phyloP scores from a whole-genome alignment of 164 flowering plant species.

The Akebia trifoliata region DNA sequence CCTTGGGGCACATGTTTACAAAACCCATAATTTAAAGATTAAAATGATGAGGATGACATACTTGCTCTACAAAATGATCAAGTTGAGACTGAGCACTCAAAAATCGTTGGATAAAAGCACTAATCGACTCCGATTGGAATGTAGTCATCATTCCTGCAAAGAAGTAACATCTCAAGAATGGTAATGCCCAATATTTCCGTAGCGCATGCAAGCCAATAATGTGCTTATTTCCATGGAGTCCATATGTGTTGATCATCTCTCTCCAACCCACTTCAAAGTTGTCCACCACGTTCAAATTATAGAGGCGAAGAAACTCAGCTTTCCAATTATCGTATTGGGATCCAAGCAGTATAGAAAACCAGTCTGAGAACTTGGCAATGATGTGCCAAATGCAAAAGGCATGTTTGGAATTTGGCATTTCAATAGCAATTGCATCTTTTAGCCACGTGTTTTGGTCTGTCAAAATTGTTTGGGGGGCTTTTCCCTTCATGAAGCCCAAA shows the following conservation, averaged over 20 bases:
- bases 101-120: constrained; percentile 55
- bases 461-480: constrained; percentile 67
- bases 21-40: too few species aligned
- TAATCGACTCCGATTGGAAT: constrained; percentile 49
- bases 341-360: constrained; percentile 68
- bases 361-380: constrained; percentile 60
- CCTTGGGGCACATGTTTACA: too few species aligned
- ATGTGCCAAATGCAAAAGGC: constrained; percentile 85
- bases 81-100: constrained; percentile 61
- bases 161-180: constrained; percentile 61
- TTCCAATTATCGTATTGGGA: constrained; percentile 71
- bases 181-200: constrained; percentile 64
- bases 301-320: constrained; percentile 62
- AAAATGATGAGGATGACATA: too few species aligned
- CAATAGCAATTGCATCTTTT: constrained; percentile 64
- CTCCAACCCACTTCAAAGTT: constrained; percentile 78
- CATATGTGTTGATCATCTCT: constrained; percentile 57
- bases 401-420: constrained; percentile 67
- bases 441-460: constrained; percentile 82
- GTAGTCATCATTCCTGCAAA: constrained; percentile 63
- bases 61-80: constrained; percentile 57
- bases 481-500: constrained; percentile 66
- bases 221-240: constrained; percentile 66
- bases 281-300: constrained; percentile 46
- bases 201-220: constrained; percentile 56